phyloP scores from a whole-genome alignment of 208 protist genomes.

The Wallacemonas sp. region DNA sequence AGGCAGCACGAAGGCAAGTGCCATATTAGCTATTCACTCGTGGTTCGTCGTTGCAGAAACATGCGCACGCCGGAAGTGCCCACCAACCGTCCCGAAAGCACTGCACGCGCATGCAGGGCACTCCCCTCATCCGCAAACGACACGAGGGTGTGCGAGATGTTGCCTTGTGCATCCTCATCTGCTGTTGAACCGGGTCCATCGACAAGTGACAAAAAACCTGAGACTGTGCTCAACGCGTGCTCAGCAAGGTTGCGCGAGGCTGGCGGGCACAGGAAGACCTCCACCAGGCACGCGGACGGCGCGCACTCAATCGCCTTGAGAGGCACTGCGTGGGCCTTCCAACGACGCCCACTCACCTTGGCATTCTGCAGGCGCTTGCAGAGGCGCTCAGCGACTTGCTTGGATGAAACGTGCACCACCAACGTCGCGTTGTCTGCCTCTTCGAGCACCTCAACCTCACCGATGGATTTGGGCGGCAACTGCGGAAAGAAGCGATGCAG shows the following conservation, averaged over 20 bases:
- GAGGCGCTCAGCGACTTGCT: conserved; percentile 49
- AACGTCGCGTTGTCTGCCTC: conserved; percentile 74
- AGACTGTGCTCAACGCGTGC: conserved; percentile 50
- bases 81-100: conserved; percentile 77
- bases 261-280: conserved; percentile 53
- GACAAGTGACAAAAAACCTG: conserved; percentile 67
- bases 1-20: no score
- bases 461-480: conserved; percentile 19
- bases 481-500: conserved; percentile 54
- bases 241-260: conserved; percentile 44
- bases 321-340: conserved; percentile 75
- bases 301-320: conserved; percentile 23
- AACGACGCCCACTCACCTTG: conserved; percentile 63
- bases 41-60: conserved; percentile 72
- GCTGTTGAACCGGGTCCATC: conserved; percentile 20
- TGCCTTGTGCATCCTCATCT: neutral
- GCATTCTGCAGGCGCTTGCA: conserved; percentile 69
- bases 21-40: no score
- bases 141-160: conserved; percentile 20
- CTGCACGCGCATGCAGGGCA: conserved; percentile 73
- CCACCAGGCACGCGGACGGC: conserved; percentile 66
- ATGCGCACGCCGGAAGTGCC: conserved; percentile 73
- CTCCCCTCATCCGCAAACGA: conserved; percentile 85
- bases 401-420: conserved; percentile 55
- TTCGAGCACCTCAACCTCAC: conserved; percentile 50